Base-by-base conservation (phyloP, 176 grass and related monocot species). In the maize (Zea mays) region DNA sequence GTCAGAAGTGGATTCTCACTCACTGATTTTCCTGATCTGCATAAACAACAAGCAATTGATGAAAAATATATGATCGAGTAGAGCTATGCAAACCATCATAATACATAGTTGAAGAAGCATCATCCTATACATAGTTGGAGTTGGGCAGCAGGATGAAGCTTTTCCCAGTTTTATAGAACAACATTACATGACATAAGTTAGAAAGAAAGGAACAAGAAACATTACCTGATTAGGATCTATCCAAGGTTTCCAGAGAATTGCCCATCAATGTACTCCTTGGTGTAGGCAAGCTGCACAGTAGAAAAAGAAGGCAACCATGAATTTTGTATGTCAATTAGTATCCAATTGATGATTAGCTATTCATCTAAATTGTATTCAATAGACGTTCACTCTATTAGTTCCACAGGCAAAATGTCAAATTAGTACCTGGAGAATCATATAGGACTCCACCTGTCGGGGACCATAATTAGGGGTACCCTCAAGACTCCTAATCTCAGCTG, bases 211-310 rank as follows among this genome's bases (percentile, higher is more conserved):
- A 34, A 56, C 40, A 55, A 62, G 43, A 9, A 54, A 36, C 11
- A 14, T 43, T 82, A 97, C 86, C 90, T 91, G 78, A 93, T 93
- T 68, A 93, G 76, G 83, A 93, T 91, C 81, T 97, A 88, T 70
- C 88, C 94, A 6, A 89, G 76, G 46, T 97, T 93, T 75, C 90
- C 90, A 65, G 88, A 87, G 56, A 93, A 97, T 41, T 97, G 84
- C 0, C 88, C 94, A 57, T 97, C 90, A 68, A 93, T 93, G 34
- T 91, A 93, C 67, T 97, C 94, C 76, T 97, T 84, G 15, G 86
- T 90, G 51, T 97, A 86, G 62, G 94, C 94, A 83, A 93, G 87
- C 86, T 97, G 62, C 4, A 10, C 4, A 33, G 58, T 51, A 57
- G 69, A 27, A 2, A 68, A 27, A 27, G 34, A 51, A 33, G 36